These are phyloP conservation scores for Aphanomyces invadans DNA, from an alignment of 352 stramenopile genomes.

Conservation along the genomic window DNA sequence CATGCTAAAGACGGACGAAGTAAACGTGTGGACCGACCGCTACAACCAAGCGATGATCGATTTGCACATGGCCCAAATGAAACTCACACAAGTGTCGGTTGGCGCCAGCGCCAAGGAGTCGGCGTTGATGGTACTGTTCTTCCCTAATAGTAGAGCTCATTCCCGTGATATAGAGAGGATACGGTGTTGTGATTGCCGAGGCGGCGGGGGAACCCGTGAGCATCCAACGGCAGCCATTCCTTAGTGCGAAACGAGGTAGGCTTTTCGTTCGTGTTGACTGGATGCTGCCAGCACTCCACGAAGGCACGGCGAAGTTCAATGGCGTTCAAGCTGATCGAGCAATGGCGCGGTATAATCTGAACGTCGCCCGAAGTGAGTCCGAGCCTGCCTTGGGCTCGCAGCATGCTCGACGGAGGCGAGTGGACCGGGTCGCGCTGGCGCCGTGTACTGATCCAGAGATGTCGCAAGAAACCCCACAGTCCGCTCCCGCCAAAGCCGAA, in stretches of 20 bases:
- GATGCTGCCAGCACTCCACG: not conserved
- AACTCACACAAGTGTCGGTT: constrained; percentile 51
- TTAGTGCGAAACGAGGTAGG: constrained; percentile 16
- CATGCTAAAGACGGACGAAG: constrained; percentile 30
- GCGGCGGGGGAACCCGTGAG: constrained; percentile 14
- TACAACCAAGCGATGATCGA: constrained; percentile 84
- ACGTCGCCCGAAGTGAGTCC: not conserved
- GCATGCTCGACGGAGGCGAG: not conserved
- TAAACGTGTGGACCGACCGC: constrained; percentile 61
- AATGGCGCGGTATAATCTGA: constrained; percentile 3
- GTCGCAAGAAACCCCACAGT: not conserved
- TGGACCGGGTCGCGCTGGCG: not conserved
- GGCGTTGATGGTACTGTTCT: constrained; percentile 38
- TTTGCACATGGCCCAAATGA: constrained; percentile 64
- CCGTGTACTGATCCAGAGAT: not conserved
- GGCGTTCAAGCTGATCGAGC: constrained; percentile 10
- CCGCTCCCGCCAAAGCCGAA: not conserved
- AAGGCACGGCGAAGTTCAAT: constrained; percentile 19
- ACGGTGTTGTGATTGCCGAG: constrained; percentile 22
- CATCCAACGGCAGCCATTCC: constrained; percentile 23
- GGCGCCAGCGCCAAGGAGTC: constrained; percentile 58
- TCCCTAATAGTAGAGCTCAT: too few relatives aligned
- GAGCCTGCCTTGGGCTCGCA: not conserved
- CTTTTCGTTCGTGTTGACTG: not conserved
- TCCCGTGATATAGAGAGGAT: constrained; percentile 15